Conservation (phyloP, 2,329 filamentous ascomycete genomes). For the Fusarium camptoceras region DNA sequence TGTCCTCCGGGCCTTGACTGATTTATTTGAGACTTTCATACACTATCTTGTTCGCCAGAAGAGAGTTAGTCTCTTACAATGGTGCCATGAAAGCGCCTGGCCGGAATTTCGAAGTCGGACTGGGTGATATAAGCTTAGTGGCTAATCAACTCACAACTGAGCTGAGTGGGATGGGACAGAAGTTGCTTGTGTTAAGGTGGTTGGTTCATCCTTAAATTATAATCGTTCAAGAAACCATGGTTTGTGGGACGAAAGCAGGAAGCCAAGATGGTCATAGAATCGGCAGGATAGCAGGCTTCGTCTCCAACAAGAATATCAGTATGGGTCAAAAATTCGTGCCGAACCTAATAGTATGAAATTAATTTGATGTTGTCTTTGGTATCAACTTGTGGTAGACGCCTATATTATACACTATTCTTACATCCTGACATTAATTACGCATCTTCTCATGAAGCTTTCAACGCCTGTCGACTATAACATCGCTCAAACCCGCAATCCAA, state of each 20-base stretch:
- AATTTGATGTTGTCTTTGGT: not conserved
- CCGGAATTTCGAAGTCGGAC: not conserved
- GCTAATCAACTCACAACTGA: not conserved
- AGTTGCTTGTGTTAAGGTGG: not conserved
- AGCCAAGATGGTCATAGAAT: not conserved
- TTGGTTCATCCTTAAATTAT: not conserved
- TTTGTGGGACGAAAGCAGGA: not conserved
- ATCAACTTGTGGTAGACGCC: conserved; percentile 5
- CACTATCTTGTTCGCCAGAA: not conserved
- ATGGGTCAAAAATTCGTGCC: not conserved
- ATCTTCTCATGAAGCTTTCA: not conserved
- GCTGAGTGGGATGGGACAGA: not conserved
- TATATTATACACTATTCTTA: conserved; percentile 31
- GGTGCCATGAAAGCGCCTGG: not conserved
- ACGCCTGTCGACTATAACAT: not conserved
- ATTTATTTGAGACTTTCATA: not conserved
- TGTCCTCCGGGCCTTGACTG: not conserved
- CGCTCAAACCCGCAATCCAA: not conserved
- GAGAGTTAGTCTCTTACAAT: not conserved
- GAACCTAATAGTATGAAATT: not conserved
- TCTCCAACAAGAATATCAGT: not conserved
- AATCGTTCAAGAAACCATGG: not conserved
- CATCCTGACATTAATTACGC: not conserved
- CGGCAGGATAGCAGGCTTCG: not conserved
- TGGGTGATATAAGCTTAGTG: not conserved